Base-by-base conservation (phyloP, 371 early-diverging fungal species). In the Mucor racemosus region DNA sequence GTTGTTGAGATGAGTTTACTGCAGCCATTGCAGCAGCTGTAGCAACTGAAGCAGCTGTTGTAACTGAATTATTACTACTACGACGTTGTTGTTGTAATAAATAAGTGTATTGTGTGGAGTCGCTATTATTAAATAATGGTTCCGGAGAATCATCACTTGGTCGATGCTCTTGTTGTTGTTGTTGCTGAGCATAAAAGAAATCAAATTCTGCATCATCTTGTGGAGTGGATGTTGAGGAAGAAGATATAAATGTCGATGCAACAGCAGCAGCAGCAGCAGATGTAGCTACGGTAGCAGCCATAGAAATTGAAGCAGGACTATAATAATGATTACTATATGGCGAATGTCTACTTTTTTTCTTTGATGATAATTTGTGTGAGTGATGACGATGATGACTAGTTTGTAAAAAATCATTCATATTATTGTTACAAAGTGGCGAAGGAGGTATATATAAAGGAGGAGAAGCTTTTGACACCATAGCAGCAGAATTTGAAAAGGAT, bases 241-340 rank as follows among this genome's bases (percentile, higher is more conserved):
- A 39, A 26, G 44, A 35, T 53, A 36, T 40, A 8, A 4, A 44
- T 7, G 71, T 60, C 21, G 66, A 53, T 14, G 69, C 69, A 33
- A 68, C 73, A 9, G 70, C 73, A 36, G 67, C 67, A n/a, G 71
- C 74, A 41, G 71, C 74, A 31, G 75, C 75, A 33, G 73, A 63
- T 1, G 72, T 67, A 17, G 68, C 72, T 14, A 72, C 69, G 14
- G 65, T 58, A 21, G 69, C 73, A 39, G 69, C 72, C 50, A 67
- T 61, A 0, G 72, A 68, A 14, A 60, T 41, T 5, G 48, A 54
- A 5, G 57, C 35, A 36, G 26, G 15, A 35, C 36, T 38, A 14
- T 66, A 58, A 13, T 65, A 15, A 13, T 34, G 39, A 26, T 36
- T 35, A 36, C 44, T 55, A 38, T 35, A 61, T 6, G 41, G 14